These are phyloP conservation scores for Nepenthes mirabilis DNA, from an alignment of 148 eudicot species.

Conservation along the genomic window DNA sequence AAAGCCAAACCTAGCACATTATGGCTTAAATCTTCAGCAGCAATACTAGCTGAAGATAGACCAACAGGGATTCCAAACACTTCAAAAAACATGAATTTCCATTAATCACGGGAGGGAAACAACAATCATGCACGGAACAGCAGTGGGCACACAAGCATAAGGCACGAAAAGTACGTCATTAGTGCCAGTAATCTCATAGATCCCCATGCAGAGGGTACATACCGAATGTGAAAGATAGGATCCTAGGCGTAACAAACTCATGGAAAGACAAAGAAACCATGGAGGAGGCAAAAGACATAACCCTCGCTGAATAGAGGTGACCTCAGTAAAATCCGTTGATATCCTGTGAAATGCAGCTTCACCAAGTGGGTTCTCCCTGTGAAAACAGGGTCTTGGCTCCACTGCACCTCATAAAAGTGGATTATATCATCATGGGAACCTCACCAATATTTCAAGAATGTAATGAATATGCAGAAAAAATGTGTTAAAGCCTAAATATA, in stretches of 20 bases:
- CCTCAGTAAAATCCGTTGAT: slow-evolving; percentile 42
- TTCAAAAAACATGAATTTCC: too few species aligned
- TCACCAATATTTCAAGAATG: too few species aligned
- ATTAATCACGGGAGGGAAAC: too few species aligned
- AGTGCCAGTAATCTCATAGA: neutral
- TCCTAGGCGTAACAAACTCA: too few species aligned
- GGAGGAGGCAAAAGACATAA: too few species aligned
- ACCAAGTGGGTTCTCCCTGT: slow-evolving; percentile 61
- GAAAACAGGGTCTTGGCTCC: slow-evolving; percentile 49
- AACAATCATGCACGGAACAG: too few species aligned
- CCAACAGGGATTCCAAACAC: too few species aligned
- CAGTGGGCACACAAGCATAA: too few species aligned
- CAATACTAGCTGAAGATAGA: neutral
- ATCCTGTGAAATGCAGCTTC: slow-evolving; percentile 36
- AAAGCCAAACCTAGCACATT: too few species aligned
- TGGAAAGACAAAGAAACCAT: too few species aligned
- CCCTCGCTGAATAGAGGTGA: neutral
- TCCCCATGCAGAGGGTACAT: too few species aligned
- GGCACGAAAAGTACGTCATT: neutral
- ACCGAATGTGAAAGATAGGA: too few species aligned
- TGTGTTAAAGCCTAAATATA: neutral
- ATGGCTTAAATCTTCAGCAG: slow-evolving; percentile 11
- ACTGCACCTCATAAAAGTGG: slow-evolving; percentile 37
- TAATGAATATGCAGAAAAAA: neutral
- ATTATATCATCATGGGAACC: slow-evolving; percentile 35